Percentiles rank a stretch among this genome's conserved stretches.
These are phyloP conservation scores for Sphaceloma murrayae DNA, from an alignment of 2,329 filamentous ascomycete species.

Conservation along the genomic window DNA sequence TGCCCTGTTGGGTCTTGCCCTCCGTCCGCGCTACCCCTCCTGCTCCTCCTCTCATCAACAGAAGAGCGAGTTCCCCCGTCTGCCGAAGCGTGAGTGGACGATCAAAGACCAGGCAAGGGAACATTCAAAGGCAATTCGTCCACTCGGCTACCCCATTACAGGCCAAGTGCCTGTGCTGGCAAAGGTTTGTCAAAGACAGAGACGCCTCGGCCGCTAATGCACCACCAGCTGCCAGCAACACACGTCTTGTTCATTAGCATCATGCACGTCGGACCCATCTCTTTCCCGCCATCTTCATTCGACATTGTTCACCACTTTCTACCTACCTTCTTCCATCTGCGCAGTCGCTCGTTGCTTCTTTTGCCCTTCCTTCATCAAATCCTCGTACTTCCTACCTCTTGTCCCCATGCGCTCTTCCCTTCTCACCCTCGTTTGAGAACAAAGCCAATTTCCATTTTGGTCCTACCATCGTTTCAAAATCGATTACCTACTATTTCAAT, in stretches of 20 bases:
- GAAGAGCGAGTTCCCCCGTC: no score
- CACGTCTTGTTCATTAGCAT: constrained; percentile 11
- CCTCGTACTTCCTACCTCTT: background rate
- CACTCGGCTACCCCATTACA: no score
- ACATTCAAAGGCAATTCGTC: no score
- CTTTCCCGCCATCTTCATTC: constrained; percentile 6
- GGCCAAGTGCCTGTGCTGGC: background rate
- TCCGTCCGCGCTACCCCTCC: no score
- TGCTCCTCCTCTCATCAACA: no score
- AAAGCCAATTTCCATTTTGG: constrained; percentile 1
- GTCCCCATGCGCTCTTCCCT: background rate
- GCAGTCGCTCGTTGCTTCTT: constrained; percentile 17
- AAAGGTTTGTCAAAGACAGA: no score
- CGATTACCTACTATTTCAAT: no score
- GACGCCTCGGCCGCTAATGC: constrained; percentile 13
- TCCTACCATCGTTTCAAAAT: constrained; percentile 8
- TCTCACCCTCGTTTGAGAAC: constrained; percentile 4
- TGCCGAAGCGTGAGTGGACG: constrained; percentile 3
- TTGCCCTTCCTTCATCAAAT: background rate
- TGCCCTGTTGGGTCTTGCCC: background rate
- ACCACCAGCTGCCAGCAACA: constrained; percentile 10
- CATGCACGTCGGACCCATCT: constrained; percentile 11
- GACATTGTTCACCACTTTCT: constrained; percentile 1
- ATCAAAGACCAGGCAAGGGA: constrained; percentile 7
- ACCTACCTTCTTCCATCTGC: constrained; percentile 6